phyloP scores from a whole-genome alignment of 257 asterid species.

The Nicotiana otophora region DNA sequence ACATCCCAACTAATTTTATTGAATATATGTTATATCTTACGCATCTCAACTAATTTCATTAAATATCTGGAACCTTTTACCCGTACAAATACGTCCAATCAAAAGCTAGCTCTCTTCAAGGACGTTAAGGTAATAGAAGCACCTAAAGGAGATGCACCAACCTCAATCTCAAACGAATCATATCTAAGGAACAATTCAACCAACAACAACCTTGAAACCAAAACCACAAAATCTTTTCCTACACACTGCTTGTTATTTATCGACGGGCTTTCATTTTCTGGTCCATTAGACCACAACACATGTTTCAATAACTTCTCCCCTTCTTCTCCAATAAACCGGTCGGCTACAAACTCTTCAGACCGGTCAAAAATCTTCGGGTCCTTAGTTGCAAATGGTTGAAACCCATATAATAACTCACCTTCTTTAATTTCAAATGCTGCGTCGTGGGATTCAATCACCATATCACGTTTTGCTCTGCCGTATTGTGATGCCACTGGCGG shows the following conservation, averaged over 20 bases:
- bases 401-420: slow-evolving; percentile 72
- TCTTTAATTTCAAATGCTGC: slow-evolving; percentile 59
- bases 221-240: slow-evolving; percentile 84
- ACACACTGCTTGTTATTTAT: slow-evolving; percentile 72
- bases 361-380: slow-evolving; percentile 74
- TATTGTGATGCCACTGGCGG: slow-evolving; percentile 83
- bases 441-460: slow-evolving; percentile 69
- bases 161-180: slow-evolving; percentile 71
- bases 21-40: too few species aligned
- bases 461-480: slow-evolving; percentile 53
- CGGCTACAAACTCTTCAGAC: slow-evolving; percentile 72
- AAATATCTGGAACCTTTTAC: not conserved
- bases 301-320: slow-evolving; percentile 63
- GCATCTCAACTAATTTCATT: too few species aligned
- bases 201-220: slow-evolving; percentile 63
- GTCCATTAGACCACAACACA: slow-evolving; percentile 87
- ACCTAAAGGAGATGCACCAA: slow-evolving; percentile 55
- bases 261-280: slow-evolving; percentile 51
- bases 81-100: not conserved
- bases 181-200: slow-evolving; percentile 81
- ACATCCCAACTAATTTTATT: too few species aligned
- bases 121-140: slow-evolving; percentile 63
- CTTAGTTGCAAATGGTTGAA: slow-evolving; percentile 76
- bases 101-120: slow-evolving; percentile 56
- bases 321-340: slow-evolving; percentile 57